Evolutionary conservation across 1,139 yeast species (phyloP), one percentile per base, ranked within the genome.

Genomic region (Groenewaldozyma auringiensis): DNA sequence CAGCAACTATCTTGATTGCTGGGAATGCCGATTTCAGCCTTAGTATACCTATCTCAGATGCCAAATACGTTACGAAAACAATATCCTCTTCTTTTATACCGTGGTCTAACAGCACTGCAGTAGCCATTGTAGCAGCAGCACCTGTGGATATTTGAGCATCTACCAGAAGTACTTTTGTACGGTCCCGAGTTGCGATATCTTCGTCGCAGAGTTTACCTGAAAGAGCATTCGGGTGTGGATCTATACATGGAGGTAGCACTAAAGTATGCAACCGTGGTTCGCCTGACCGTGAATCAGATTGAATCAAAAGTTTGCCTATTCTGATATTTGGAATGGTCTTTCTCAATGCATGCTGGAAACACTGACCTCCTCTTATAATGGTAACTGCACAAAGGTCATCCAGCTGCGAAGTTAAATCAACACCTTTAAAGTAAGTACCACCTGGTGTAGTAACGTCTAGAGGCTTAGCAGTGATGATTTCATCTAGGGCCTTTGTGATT

Each of bases 111-210:
- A 92, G 68, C 3, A 92, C 89, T 56, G 88, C 94, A 40, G 87
- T 78, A 0, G 96, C 95, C 97, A 92, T 92, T 42, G 87, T 84
- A 2, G 89, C 81, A 0, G 95, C 95, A 0, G 96, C 95, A 1
- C 97, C 98, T 40, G 95, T 82, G 21, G 87, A 82, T 42, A 87
- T 72, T 62, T 89, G 96, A 0, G 95, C 84, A 60, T 92, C 97
- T 58, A 86, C 76, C 41, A 92, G 66, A 34, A 92, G 65, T 1
- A 86, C 78, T 53, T 75, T 77, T 43, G 71, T 70, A 31, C 54
- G 60, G 3, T 50, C 34, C 2, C 50, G 47, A 4, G 41, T 44
- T 1, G 54, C 33, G 4, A 45, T 36, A 17, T 48, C 50, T 1
- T 53, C 50, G n/a, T 42, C 18, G 16, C 52, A 46, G 27, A 49